A percentile compares a stretch with the other conserved stretches of the same genome.
These are phyloP conservation scores for Chloropicon primus DNA, from an alignment of 139 green algal genomes.

Conservation along the genomic window DNA sequence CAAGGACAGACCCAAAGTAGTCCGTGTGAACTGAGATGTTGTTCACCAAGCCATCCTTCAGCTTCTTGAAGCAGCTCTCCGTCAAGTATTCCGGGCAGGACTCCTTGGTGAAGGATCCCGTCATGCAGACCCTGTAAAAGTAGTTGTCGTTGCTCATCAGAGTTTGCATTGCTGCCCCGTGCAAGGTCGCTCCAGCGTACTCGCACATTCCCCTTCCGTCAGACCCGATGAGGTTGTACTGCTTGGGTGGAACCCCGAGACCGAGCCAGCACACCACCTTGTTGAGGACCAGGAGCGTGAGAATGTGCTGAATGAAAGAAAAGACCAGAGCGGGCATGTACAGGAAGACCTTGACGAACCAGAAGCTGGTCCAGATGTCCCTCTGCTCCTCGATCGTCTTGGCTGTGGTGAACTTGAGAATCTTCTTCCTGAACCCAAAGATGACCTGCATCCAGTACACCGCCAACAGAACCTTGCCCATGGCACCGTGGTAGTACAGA, in stretches of 20 bases:
- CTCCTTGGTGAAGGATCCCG: constrained; percentile 71
- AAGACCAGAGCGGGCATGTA: constrained; percentile 28
- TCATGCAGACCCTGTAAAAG: constrained; percentile 96
- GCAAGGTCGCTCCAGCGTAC: constrained; percentile 76
- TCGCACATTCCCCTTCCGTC: constrained; percentile 69
- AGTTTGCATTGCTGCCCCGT: constrained; percentile 29
- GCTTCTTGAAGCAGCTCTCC: constrained; percentile 49
- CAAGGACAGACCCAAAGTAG: constrained; percentile 78
- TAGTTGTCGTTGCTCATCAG: constrained; percentile 65
- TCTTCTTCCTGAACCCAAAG: constrained; percentile 20
- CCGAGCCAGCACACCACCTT: constrained; percentile 71
- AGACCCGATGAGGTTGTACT: constrained; percentile 82
- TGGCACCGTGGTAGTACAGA: constrained; percentile 92
- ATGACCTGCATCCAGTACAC: constrained; percentile 11
- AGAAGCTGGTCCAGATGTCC: constrained; percentile 54
- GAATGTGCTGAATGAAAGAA: constrained; percentile 5
- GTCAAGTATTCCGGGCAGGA: constrained; percentile 90
- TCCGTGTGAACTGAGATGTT: constrained; percentile 59
- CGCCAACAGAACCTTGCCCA: constrained; percentile 45
- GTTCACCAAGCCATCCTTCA: constrained; percentile 60
- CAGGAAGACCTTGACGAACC: constrained; percentile 45
- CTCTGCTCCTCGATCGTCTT: constrained; percentile 59
- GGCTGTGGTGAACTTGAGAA: constrained; percentile 43
- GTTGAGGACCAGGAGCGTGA: constrained; percentile 47
- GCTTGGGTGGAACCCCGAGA: constrained; percentile 80